Conservation (phyloP, 768 basidiomycete genomes). For the Leccinellum luteum region DNA sequence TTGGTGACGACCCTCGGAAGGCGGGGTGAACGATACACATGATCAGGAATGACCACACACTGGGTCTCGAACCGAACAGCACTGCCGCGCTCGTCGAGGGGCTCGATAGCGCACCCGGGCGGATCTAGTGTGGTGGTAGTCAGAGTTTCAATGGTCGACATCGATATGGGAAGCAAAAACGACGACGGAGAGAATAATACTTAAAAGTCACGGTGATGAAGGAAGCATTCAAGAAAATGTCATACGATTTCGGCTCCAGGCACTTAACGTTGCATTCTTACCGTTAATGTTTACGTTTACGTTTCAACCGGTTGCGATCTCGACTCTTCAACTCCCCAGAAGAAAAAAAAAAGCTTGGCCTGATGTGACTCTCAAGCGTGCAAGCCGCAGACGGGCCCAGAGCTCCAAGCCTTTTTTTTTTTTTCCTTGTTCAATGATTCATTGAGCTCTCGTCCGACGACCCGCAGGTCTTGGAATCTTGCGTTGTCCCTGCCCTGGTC, state of each 20-base stretch:
- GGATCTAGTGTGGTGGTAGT: not conserved
- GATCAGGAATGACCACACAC: conserved; percentile 74
- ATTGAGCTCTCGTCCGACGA: too few relatives aligned
- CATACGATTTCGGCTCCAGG: conserved; percentile 20
- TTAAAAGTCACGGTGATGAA: not conserved
- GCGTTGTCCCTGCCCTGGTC: too few relatives aligned
- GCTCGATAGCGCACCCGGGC: conserved; percentile 1
- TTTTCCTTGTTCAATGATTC: too few relatives aligned
- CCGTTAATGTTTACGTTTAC: conserved; percentile 7
- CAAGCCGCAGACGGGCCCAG: too few relatives aligned
- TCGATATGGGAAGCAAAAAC: not conserved
- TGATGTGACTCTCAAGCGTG: too few relatives aligned
- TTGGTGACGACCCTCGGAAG: conserved; percentile 56
- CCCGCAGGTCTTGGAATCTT: too few relatives aligned
- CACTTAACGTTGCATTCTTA: conserved; percentile 5
- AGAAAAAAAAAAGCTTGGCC: too few relatives aligned
- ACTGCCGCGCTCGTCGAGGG: conserved; percentile 23
- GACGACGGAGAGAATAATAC: not conserved
- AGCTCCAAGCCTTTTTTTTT: too few relatives aligned
- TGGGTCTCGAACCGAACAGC: conserved; percentile 69
- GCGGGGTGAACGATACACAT: conserved; percentile 34
- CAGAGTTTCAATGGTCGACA: conserved; percentile 10
- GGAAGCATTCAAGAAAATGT: conserved; percentile 7
- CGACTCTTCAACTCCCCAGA: too few relatives aligned
- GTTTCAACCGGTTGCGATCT: not conserved